Conservation (phyloP, 192 early-diverging fungal genomes). For the Allomyces arbusculus region DNA sequence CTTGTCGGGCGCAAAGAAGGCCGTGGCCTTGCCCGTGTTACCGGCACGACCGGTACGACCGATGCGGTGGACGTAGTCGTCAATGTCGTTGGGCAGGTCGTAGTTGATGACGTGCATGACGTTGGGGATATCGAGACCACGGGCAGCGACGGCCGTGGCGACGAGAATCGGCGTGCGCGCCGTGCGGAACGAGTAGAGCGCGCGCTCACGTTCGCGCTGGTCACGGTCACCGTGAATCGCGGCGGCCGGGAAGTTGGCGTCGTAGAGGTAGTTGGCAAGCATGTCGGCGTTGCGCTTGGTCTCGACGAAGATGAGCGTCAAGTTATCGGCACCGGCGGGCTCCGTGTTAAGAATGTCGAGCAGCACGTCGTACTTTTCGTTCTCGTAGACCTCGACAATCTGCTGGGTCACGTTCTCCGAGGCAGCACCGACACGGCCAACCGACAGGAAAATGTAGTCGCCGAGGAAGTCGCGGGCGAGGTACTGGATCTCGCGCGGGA, state of each 20-base stretch:
- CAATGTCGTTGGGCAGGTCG: slow-evolving; percentile 86
- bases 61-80: slow-evolving; percentile 98
- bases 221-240: slow-evolving; percentile 93
- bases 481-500: slow-evolving; percentile 74
- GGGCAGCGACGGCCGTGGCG: slow-evolving; percentile 90
- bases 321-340: slow-evolving; percentile 14
- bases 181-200: slow-evolving; percentile 66
- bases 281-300: slow-evolving; percentile 89
- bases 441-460: slow-evolving; percentile 53
- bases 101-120: slow-evolving; percentile 79
- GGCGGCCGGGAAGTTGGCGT: slow-evolving; percentile 68
- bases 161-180: slow-evolving; percentile 64
- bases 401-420: slow-evolving; percentile 90
- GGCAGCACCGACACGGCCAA: slow-evolving; percentile 83
- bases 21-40: slow-evolving; percentile 76
- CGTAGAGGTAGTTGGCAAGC: slow-evolving; percentile 56
- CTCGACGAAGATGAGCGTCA: slow-evolving; percentile 93
- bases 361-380: slow-evolving; percentile 76
- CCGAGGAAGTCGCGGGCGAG: slow-evolving; percentile 82
- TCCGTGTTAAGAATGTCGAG: slow-evolving; percentile 55
- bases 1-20: slow-evolving; percentile 80
- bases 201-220: slow-evolving; percentile 85
- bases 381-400: slow-evolving; percentile 80
- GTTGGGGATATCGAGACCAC: slow-evolving; percentile 79
- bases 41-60: slow-evolving; percentile 96